Base-by-base conservation (phyloP, 2,329 filamentous ascomycete species). In the Emmonsiellopsis sp. region DNA sequence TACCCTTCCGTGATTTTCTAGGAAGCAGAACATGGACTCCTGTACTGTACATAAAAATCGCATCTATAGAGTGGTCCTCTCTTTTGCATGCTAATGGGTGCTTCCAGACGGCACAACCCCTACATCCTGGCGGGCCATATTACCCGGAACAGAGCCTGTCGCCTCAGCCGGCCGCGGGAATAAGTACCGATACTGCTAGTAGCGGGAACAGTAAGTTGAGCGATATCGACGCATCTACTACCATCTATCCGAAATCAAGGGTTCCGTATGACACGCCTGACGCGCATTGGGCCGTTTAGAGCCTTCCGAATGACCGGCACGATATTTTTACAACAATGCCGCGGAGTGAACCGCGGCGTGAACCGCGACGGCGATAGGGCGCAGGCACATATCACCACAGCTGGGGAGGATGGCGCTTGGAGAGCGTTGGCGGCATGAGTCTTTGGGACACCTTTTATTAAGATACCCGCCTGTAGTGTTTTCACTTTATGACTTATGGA, bases 121-220 rank as follows among this genome's bases (percentile, higher is more conserved):
- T 76, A 54, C 74, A 77, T 59, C 74, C 74, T 15, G 74, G 74
- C 53, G 74, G 74, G 13, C 67, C 60, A 54, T 69, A 69, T 55
- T 76, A 76, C 55, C 74, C 74, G 5, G 67, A 66, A 54, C 56
- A 54, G 43, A 56, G 53, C 26, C 54, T 45, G 38, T 11, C 34
- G 41, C 41, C 54, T 31, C 38, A 31, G 46, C 20, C 34, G 40
- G 31, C 9, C 32, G 20, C 32, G 40, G 40, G 5, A n/a, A 13
- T 16, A 30, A 32, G 4, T 41, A 15, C 47, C 37, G 2, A 11
- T 35, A 32, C 31, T 32, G 35, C 41, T 38, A 26, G 46, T 15
- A 37, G 31, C 54, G 58, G 55, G 44, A 60, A 47, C 31, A 63
- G 62, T 66, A 65, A 68, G 62, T 61, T 58, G 40, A 55, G 50